Percentiles rank a stretch among this genome's conserved stretches.
These are phyloP conservation scores for Xylaria sp. DNA, from an alignment of 495 filamentous ascomycete species.

Conservation along the genomic window DNA sequence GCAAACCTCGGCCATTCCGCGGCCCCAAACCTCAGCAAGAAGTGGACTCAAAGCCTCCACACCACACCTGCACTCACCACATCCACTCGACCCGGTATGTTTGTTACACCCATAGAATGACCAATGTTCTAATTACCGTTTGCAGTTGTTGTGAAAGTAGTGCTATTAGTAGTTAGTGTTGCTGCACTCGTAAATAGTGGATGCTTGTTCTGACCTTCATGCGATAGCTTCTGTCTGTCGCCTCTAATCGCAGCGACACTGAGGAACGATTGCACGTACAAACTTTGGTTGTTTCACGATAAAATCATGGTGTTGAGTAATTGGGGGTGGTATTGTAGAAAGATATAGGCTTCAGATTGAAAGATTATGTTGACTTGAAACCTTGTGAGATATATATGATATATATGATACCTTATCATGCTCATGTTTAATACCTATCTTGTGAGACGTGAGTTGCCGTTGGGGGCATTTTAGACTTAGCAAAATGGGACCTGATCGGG, in stretches of 20 bases:
- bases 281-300: not conserved
- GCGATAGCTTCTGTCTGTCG: constrained; percentile 9
- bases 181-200: not conserved
- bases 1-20: constrained; percentile 1
- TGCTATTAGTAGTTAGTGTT: constrained; percentile 11
- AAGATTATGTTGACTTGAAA: constrained; percentile 3
- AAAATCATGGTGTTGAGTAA: not conserved
- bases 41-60: not conserved
- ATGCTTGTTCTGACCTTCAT: constrained; percentile 1
- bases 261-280: not conserved
- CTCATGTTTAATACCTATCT: not conserved
- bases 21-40: not conserved
- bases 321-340: not conserved
- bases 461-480: too few species aligned
- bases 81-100: not conserved
- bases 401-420: too few species aligned
- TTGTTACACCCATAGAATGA: not conserved
- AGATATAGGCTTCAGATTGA: not conserved
- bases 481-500: too few species aligned
- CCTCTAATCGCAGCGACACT: not conserved
- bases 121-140: not conserved
- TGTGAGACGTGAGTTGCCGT: not conserved
- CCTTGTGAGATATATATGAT: not conserved
- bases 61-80: not conserved
- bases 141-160: not conserved